Evolutionary conservation across 2,329 filamentous ascomycete genomes (phyloP), one percentile per base, ranked within the genome.

Genomic region (Aureobasidium sp.): DNA sequence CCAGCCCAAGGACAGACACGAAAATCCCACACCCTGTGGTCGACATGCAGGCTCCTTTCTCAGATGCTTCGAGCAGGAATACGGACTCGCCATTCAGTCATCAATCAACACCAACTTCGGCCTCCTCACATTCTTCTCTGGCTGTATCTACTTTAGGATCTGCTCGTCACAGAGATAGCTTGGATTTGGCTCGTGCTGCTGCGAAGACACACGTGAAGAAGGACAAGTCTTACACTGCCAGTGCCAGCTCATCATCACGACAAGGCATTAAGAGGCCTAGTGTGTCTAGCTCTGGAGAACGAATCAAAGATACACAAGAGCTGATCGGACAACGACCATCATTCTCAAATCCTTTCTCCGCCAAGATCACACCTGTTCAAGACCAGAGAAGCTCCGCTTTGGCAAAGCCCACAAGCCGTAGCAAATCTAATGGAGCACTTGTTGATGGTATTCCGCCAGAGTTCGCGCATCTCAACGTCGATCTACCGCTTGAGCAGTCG

Each of bases 51-150:
- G 57, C 34, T 7, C 57, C 57, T 3, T 42, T 50, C 27, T 45
- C 45, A 3, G 57, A 59, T 50, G 57, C 88, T 41, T 91, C 88
- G 4, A 91, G 89, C 1, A 80, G 86, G 64, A 91, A 88, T 68
- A 90, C 87, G 1, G 88, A 85, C 61, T 91, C 89, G 1, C 84
- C 87, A 5, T 91, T 90, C 73, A 91, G 88, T 69, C 82, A 88
- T 65, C 87, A 89, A 63, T 91, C 88, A 0, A 91, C 89, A 3
- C 89, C 89, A 7, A 91, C 88, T 5, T 91, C 89, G 10, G 86
- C 89, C 65, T 88, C 86, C 8, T 91, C 89, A 1, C 86, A 88
- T 67, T 91, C 88, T 16, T 87, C 89, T 3, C 81, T 83, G 3
- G 72, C 87, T 71, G 64, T 44, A 15, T 62, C 62, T n/a, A 45